Conservation (phyloP, 2,329 filamentous ascomycete species). For the Alternaria sp. region DNA sequence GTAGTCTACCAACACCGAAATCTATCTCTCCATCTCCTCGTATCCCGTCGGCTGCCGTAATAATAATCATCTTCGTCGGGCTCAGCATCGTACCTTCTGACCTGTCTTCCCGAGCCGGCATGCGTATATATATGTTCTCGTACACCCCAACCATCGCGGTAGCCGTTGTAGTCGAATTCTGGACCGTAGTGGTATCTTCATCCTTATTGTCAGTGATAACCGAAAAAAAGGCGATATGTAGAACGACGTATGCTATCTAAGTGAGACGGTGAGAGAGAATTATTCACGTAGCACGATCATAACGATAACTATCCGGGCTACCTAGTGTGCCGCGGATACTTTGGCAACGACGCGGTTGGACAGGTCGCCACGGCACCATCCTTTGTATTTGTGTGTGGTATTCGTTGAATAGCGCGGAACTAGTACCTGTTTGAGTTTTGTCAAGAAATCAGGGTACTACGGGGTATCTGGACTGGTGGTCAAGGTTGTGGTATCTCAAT, state of each 20-base stretch:
- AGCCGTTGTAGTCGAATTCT: constrained; percentile 1
- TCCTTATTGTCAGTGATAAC: background rate
- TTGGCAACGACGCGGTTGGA: background rate
- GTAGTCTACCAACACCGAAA: background rate
- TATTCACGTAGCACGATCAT: background rate
- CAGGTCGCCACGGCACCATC: background rate
- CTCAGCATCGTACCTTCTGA: background rate
- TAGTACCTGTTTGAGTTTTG: too few relatives aligned
- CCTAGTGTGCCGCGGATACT: background rate
- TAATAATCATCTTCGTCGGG: background rate
- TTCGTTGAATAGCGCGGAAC: too few relatives aligned
- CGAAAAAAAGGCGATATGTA: background rate
- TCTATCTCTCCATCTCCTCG: background rate
- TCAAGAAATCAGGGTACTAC: background rate
- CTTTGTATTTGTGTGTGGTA: background rate
- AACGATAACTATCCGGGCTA: background rate
- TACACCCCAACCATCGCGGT: background rate
- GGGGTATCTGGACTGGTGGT: background rate
- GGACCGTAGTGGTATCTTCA: background rate
- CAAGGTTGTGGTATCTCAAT: background rate
- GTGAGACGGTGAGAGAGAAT: background rate
- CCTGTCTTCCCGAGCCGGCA: background rate
- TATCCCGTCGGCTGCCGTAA: background rate
- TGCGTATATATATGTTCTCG: constrained; percentile 1
- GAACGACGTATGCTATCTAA: background rate